Evolutionary conservation across 2,329 filamentous ascomycete genomes (phyloP).

Genomic region (Diaporthe humulicola): DNA sequence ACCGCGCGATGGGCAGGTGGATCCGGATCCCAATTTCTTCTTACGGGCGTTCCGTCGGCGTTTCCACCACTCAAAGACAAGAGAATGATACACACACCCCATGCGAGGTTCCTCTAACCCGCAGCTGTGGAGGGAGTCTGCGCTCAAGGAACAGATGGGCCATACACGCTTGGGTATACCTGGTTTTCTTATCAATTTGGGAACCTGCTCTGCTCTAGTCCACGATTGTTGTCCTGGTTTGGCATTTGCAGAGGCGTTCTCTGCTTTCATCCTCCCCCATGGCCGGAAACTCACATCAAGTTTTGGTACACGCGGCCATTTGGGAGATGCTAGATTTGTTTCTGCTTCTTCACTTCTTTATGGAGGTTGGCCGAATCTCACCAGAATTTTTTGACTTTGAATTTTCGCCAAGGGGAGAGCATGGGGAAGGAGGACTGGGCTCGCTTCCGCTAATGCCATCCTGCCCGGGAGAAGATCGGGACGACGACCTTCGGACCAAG

Average conservation of each 20-base stretch:
- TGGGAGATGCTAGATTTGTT: constrained; percentile 38
- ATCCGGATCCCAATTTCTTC: constrained; percentile 32
- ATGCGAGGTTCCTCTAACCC: constrained; percentile 34
- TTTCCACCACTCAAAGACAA: constrained; percentile 35
- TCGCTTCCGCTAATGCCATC: constrained; percentile 36
- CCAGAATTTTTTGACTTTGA: constrained; percentile 28
- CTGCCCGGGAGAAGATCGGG: constrained; percentile 32
- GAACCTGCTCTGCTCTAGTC: constrained; percentile 36
- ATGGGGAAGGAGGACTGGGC: constrained; percentile 27
- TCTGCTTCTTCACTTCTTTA: constrained; percentile 40
- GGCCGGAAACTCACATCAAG: constrained; percentile 36
- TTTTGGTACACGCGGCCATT: constrained; percentile 39
- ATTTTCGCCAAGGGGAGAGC: constrained; percentile 17
- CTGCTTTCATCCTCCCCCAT: constrained; percentile 37
- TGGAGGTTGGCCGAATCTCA: constrained; percentile 39
- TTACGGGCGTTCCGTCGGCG: constrained; percentile 38
- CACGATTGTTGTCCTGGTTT: constrained; percentile 37
- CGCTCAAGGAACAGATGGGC: constrained; percentile 29
- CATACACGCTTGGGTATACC: constrained; percentile 26
- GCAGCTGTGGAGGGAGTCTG: constrained; percentile 36
- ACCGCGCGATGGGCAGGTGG: constrained; percentile 32
- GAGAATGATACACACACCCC: constrained; percentile 33
- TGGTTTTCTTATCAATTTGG: constrained; percentile 38
- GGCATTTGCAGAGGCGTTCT: constrained; percentile 37
- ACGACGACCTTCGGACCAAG: constrained; percentile 26